Base-by-base conservation (phyloP, 257 asterid genomes). In the Nicotiana otophora region DNA sequence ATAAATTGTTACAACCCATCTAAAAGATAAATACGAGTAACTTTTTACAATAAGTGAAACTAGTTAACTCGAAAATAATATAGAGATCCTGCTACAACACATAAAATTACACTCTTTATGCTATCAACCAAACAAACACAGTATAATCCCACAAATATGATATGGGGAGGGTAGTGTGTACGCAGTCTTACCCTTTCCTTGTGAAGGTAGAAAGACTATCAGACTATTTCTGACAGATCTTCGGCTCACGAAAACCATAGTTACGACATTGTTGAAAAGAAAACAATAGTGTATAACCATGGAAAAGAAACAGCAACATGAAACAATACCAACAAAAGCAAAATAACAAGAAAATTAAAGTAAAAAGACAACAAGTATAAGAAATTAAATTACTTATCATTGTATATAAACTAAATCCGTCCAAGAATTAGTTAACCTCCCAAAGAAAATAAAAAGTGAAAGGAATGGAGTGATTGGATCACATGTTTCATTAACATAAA, bases 181-280 rank as follows among this genome's bases (percentile, higher is more conserved):
- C 2, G 48, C 2, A 39, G 0, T 2, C 10, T 39, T 7, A 39
- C 2, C 7, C 2, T 10, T 39, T 7, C 48, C 10, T 39, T 39
- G 10, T 39, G 48, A 39, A 39, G 10, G 48, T 39, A 39, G 1
- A 39, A 0, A 7, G 0, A 0, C 48, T 39, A 42, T 42, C 8
- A 7, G 0, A 0, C 48, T 39, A 42, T 42, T 42, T 7, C 0
- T 0, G 3, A 39, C 1, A 39, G 2, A 39, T 3, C 2, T 1
- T 7, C 10, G 10, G 48, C 0, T 39, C 10, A 39, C 0, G 0
- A 39, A 42, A 36, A 42, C 1, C 0, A 8, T 8, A 7, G 11
- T 42, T 3, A 42, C 3, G 8, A 7, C 3, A 42, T 8, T 42
- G 2, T 3, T 3, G 6, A 53, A 53, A 14, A 53, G 48, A 42